Base-by-base conservation (phyloP, 176 grass and related monocot genomes). In the Bothriochloa decipiens region DNA sequence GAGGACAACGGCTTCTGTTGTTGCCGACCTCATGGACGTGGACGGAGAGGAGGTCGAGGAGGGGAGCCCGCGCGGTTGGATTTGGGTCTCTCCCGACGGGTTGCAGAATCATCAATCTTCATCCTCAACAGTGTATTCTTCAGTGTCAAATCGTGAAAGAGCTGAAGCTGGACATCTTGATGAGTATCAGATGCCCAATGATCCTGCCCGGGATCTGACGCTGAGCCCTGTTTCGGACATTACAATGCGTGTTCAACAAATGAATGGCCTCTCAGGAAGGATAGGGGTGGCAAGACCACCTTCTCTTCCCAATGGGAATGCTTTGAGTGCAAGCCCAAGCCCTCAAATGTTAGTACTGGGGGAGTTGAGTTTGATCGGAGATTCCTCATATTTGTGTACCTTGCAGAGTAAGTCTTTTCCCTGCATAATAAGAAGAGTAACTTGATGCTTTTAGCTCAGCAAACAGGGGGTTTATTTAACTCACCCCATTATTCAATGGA, bases 301-400 rank as follows among this genome's bases (percentile, higher is more conserved):
- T 67, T 33, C 41, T 50, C 22, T 15, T 80, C 26, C 11, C 0
- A 35, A 20, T 2, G 14, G 8, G 22, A 53, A 85, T 23, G 12
- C 62, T 50, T 74, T 49, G 23, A 53, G 64, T 9, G 63, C 10
- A 18, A 89, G 71, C 32, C 78, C 52, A 18, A 89, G 71, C 32
- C 78, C 52, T 65, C 71, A 90, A 23, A 90, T 97, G 87, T 8
- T 83, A 11, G 87, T 87, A 33, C 45, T 94, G 46, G 94, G 77
- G 11, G 66, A 92, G 37, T 67, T 92, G 94, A 94, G 71, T 97
- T 94, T 77, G 65, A 85, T 74, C 87, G 65, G 14, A 39, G 81
- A 33, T 96, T 89, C 36, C 77, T 96, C 86, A 85, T 96, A 43
- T 41, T 63, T 26, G 74, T 47, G 65, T 83, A 79, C 43, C 75